Evolutionary conservation across 169 alveolate genomes (phyloP), one percentile per base, ranked within the genome.

Genomic region (Plasmodium reichenowi): DNA sequence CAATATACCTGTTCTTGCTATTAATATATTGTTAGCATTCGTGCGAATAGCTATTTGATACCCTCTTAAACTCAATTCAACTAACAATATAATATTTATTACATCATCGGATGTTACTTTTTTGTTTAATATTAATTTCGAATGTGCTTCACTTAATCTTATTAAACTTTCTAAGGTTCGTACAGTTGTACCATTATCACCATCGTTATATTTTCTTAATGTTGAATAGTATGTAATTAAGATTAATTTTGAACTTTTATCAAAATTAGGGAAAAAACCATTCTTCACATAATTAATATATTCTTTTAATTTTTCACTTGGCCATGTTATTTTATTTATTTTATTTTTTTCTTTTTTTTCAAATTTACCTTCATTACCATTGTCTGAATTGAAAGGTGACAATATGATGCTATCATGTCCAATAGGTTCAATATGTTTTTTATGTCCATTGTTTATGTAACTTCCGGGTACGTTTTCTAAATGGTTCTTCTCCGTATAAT

Each of bases 101-200:
- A 96, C 97, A 93, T 97, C 99, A 87, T 91, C 94, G 4, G 93
- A 74, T 26, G 83, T 83, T 2, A 95, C 96, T 2, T 64, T 75
- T 47, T 94, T 76, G 74, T 95, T 96, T 54, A 63, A 73, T 96
- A 97, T 92, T 20, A 97, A 93, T 32, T 98, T 91, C 1, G 99
- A 98, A 92, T 97, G 98, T 26, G 99, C 99, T 94, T 98, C 97
- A 71, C 98, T 88, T 32, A 98, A 83, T 68, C 99, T 91, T 3
- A 96, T 95, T 43, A 98, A 88, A 59, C 98, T 94, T 76, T 98
- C 99, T 17, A 98, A 58, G 74, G 95, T 94, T 71, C 99, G 88
- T 8, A 97, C 88, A 9, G 99, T 97, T n/a, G 96, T 94, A 56
- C 98, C 95, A n/a, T 95, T 92, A 67, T 93, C 95, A 2, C 93